Conservation (phyloP, 2,329 filamentous ascomycete genomes). For the Cladorrhinum sp. region DNA sequence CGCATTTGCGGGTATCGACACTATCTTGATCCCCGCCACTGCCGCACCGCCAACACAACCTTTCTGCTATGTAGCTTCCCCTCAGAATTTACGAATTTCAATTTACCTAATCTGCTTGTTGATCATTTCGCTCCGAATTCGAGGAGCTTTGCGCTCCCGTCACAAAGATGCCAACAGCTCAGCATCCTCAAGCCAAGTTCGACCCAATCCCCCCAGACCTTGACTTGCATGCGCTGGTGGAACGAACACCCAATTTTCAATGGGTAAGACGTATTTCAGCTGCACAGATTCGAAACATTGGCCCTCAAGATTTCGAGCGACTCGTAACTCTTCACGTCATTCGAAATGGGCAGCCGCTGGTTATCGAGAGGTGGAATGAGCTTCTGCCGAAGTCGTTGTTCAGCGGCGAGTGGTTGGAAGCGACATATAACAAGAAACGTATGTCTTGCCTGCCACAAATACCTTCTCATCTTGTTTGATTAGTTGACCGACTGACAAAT, state of each 20-base stretch:
- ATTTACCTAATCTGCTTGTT: neutral
- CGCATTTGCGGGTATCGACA: neutral
- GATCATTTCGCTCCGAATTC: neutral
- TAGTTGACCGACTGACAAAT: neutral
- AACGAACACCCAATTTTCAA: constrained; percentile 78
- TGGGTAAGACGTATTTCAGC: constrained; percentile 79
- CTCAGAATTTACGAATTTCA: neutral
- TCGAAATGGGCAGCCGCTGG: constrained; percentile 78
- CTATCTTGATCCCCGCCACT: neutral
- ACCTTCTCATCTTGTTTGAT: neutral
- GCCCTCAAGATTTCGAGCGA: constrained; percentile 78
- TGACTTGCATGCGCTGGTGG: constrained; percentile 72
- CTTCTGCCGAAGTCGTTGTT: constrained; percentile 76
- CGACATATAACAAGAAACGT: constrained; percentile 77
- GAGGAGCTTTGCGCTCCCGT: constrained; percentile 6
- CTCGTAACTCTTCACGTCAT: constrained; percentile 82
- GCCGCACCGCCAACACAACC: neutral
- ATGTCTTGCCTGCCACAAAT: too few species aligned
- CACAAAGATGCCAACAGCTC: constrained; percentile 65
- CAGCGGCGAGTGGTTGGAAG: constrained; percentile 73
- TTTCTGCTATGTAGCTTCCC: constrained; percentile 10
- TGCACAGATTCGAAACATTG: constrained; percentile 73
- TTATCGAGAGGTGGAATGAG: constrained; percentile 84
- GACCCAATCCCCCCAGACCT: constrained; percentile 86
- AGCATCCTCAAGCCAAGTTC: constrained; percentile 82